A percentile compares a stretch with the other conserved stretches of the same genome.
Conservation (phyloP, 73 alveolate genomes). For the Halteria grandinella region DNA sequence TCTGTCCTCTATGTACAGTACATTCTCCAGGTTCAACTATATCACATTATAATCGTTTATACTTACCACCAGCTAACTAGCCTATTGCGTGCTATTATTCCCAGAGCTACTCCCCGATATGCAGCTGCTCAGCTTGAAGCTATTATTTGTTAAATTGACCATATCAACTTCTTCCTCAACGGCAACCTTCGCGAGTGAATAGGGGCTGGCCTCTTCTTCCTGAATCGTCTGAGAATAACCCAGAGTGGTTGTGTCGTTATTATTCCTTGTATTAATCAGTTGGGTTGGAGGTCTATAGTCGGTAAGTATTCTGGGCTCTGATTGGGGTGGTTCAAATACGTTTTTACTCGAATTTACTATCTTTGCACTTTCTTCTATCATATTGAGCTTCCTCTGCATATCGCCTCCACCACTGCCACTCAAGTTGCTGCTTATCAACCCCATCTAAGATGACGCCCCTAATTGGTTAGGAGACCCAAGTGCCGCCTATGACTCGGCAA, state of each 20-base stretch:
- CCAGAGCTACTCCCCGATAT: no score
- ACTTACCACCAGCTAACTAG: neutral
- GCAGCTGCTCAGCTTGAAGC: no score
- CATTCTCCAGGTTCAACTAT: slow-evolving; percentile 44
- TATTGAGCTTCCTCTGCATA: neutral
- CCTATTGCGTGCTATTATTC: slow-evolving; percentile 26
- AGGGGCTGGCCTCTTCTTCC: neutral
- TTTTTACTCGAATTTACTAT: neutral
- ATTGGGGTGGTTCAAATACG: no score
- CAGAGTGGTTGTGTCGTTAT: no score
- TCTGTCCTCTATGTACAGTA: slow-evolving; percentile 30
- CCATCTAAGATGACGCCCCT: slow-evolving; percentile 8
- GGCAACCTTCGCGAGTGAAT: neutral
- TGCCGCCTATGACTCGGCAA: slow-evolving; percentile 30
- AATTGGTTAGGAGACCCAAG: no score
- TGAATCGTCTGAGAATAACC: no score
- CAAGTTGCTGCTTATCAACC: slow-evolving; percentile 1
- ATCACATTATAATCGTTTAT: neutral
- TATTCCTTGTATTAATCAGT: no score
- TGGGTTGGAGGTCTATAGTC: no score
- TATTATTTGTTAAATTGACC: neutral
- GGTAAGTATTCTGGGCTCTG: no score
- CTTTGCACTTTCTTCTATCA: neutral
- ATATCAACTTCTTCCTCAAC: neutral
- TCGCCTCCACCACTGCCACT: neutral